Evolutionary conservation across 1,284 basidiomycete genomes (phyloP).

Genomic region (Tilletia indica): DNA sequence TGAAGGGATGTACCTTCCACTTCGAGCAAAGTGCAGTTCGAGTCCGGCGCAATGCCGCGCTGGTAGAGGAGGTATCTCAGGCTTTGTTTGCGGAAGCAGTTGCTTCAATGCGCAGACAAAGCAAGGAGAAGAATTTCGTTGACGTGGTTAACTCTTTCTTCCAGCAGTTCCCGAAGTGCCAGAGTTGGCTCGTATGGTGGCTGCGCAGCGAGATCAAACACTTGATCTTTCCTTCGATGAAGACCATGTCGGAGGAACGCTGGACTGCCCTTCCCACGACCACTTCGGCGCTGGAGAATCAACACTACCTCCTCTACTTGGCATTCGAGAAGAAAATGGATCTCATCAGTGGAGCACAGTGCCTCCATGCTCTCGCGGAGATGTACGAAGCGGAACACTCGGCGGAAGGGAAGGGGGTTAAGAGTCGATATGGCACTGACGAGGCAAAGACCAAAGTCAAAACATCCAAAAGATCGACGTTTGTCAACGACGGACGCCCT

Average conservation of each 20-base stretch:
- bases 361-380: not conserved
- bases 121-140: too few species aligned
- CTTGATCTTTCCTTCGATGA: not conserved
- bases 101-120: too few species aligned
- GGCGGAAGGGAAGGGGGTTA: not conserved
- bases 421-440: not conserved
- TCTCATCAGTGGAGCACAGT: not conserved
- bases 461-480: not conserved
- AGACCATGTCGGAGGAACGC: not conserved
- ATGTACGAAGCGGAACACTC: not conserved
- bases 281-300: not conserved
- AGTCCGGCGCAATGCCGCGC: not conserved
- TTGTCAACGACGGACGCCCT: not conserved
- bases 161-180: not conserved
- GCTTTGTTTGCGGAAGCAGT: too few species aligned
- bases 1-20: not conserved
- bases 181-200: not conserved
- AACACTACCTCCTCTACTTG: not conserved
- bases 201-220: not conserved
- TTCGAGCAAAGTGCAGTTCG: not conserved
- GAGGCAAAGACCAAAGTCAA: not conserved
- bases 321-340: not conserved
- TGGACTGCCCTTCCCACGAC: not conserved
- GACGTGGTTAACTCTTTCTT: not conserved
- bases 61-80: too few species aligned